Percentiles rank a stretch among this genome's conserved stretches.
Conservation (phyloP, 179 eudicot species). For the Beta macrorhiza region DNA sequence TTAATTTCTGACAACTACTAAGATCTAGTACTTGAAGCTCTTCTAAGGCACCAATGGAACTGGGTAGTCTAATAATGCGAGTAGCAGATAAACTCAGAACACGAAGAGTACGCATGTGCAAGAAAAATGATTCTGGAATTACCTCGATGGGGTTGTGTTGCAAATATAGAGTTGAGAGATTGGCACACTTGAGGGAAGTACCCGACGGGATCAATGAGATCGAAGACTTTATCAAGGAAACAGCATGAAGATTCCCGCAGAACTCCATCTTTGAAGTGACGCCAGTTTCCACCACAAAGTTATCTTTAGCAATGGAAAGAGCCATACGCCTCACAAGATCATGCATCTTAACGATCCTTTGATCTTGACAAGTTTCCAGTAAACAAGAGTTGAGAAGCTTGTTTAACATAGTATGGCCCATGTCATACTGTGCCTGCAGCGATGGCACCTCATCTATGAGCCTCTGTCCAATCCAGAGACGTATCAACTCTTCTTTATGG, state of each 20-base stretch:
- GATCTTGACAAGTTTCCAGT: slow-evolving; percentile 16
- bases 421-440: slow-evolving; percentile 24
- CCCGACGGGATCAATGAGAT: background rate
- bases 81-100: slow-evolving; percentile 24
- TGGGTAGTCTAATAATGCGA: slow-evolving; percentile 11
- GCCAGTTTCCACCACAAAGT: background rate
- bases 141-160: slow-evolving; percentile 5
- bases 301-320: slow-evolving; percentile 8
- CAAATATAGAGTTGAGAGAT: slow-evolving; percentile 17
- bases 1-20: slow-evolving; percentile 19
- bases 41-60: slow-evolving; percentile 10
- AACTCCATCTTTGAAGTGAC: background rate
- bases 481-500: slow-evolving; percentile 16
- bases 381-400: slow-evolving; percentile 25
- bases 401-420: slow-evolving; percentile 22
- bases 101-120: slow-evolving; percentile 20
- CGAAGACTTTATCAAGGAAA: slow-evolving; percentile 9
- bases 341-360: slow-evolving; percentile 13
- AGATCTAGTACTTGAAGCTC: slow-evolving; percentile 25
- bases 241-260: background rate
- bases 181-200: slow-evolving; percentile 8
- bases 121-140: slow-evolving; percentile 26
- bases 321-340: slow-evolving; percentile 22
- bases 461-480: slow-evolving; percentile 19
- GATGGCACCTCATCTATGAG: slow-evolving; percentile 22